Evolutionary conservation across 805 yeast genomes (phyloP).

Genomic region (Wickerhamomyces chaumierensis): DNA sequence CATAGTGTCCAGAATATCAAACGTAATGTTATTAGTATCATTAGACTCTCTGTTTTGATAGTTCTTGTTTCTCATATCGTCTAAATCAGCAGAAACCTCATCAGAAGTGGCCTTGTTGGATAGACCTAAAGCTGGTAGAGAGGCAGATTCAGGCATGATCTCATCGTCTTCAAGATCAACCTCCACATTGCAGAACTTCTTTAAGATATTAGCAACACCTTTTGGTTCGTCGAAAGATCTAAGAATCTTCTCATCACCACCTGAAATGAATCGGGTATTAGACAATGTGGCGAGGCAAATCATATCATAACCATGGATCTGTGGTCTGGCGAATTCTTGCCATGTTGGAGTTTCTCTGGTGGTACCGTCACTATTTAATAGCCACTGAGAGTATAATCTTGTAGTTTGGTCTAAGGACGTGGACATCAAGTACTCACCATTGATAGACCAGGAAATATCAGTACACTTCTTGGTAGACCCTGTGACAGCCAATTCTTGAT

Average conservation of each 20-base stretch:
- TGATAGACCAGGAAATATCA: constrained; percentile 64
- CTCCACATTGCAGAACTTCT: constrained; percentile 37
- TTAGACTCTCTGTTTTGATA: constrained; percentile 21
- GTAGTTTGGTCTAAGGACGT: constrained; percentile 94
- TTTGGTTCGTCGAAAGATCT: constrained; percentile 84
- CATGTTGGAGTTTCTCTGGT: constrained; percentile 33
- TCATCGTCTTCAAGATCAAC: constrained; percentile 15
- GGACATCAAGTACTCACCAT: constrained; percentile 55
- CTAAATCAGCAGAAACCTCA: constrained; percentile 20
- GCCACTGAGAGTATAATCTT: constrained; percentile 65
- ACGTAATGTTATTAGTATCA: constrained; percentile 27
- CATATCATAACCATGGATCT: constrained; percentile 98
- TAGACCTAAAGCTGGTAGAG: constrained; percentile 85
- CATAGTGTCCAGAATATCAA: constrained; percentile 35
- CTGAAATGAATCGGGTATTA: constrained; percentile 65
- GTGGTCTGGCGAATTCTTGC: constrained; percentile 95
- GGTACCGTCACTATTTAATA: constrained; percentile 19
- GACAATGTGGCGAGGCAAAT: constrained; percentile 57
- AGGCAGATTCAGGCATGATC: constrained; percentile 68
- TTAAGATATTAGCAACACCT: constrained; percentile 55
- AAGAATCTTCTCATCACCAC: constrained; percentile 90
- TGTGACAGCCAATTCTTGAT: constrained; percentile 45
- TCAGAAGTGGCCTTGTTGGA: constrained; percentile 76
- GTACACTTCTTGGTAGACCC: constrained; percentile 72
- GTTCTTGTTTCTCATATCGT: constrained; percentile 14